Conservation (phyloP, 1,139 yeast species). For the Geotrichum candidum region DNA sequence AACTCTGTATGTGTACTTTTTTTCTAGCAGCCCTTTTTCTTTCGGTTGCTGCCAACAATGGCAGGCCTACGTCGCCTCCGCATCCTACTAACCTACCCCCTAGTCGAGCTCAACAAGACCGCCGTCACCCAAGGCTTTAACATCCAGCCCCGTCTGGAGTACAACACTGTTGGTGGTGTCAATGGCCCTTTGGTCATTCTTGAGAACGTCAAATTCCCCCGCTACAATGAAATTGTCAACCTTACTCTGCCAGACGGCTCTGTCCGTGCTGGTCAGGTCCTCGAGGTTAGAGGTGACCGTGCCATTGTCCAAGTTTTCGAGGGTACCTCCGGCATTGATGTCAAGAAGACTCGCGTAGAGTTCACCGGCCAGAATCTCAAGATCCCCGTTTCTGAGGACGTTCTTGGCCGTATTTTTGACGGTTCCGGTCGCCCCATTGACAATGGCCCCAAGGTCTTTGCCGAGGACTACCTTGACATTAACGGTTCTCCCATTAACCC, state of each 20-base stretch:
- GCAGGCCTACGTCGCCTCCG: too few species aligned
- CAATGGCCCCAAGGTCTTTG: constrained; percentile 96
- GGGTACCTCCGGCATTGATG: constrained; percentile 97
- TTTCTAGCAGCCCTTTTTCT: not conserved
- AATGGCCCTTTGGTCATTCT: constrained; percentile 96
- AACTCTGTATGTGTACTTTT: constrained; percentile 21
- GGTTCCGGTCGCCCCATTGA: constrained; percentile 99
- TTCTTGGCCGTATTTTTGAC: constrained; percentile 95
- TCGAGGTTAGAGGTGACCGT: constrained; percentile 93
- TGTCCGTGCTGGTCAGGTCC: constrained; percentile 91
- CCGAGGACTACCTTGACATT: constrained; percentile 96
- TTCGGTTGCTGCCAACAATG: not conserved
- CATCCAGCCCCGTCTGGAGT: constrained; percentile 81
- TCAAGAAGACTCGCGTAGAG: constrained; percentile 92
- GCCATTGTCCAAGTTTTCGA: constrained; percentile 98
- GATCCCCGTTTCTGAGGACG: constrained; percentile 94
- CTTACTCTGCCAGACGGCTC: constrained; percentile 94
- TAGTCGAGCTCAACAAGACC: constrained; percentile 72
- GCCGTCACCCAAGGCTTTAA: constrained; percentile 90
- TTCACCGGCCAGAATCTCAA: constrained; percentile 92
- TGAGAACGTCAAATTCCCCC: constrained; percentile 94
- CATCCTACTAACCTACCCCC: too few species aligned
- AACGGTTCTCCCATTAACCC: constrained; percentile 99
- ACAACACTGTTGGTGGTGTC: constrained; percentile 96
- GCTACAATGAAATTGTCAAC: constrained; percentile 93